Evolutionary conservation across 2,329 filamentous ascomycete genomes (phyloP), one percentile per base, ranked within the genome.

Genomic region (Volutella citrinella): DNA sequence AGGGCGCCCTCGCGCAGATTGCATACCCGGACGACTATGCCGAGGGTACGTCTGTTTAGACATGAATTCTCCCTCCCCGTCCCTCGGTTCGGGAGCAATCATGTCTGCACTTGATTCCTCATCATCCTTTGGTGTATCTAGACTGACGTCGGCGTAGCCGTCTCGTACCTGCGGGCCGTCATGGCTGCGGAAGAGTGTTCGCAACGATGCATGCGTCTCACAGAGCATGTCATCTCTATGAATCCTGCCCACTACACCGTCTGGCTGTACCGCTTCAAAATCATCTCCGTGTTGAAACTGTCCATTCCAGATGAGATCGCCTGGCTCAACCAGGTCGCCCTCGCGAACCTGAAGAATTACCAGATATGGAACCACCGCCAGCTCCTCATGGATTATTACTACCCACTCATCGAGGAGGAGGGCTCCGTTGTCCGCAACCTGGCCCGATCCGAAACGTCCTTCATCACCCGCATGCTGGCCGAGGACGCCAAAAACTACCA

Each of bases 231-330:
- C 56, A 97, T 98, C 57, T 71, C 73, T 40, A 81, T 96, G 76
- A 98, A 98, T 63, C 87, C 93, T 12, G 90, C 93, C 1, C 93
- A 98, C 68, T 98, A 98, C 68, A 98, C 93, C 12, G 91, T 97
- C 42, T 98, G 93, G 93, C 79, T 97, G 15, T 98, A 95, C 70
- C 85, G 93, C 42, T 88, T 90, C 49, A 80, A 83, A 54, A 85
- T 84, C 33, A 66, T 97, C 30, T 76, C 83, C 45, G 72, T 78
- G 4, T 70, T 95, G 17, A 62, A 76, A 29, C 72, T 82, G 29
- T 68, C 81, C 34, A 68, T 93, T 27, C 64, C 70, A 4, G 74
- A 82, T 39, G 93, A 98, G 62, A 72, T 96, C 28, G 67, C 70
- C 26, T 98, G 91, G 89, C 72, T 98, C 32, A 94, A 96, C 63